These are phyloP conservation scores for Penicillium bovifimosum DNA, from an alignment of 495 filamentous ascomycete genomes.

Conservation along the genomic window DNA sequence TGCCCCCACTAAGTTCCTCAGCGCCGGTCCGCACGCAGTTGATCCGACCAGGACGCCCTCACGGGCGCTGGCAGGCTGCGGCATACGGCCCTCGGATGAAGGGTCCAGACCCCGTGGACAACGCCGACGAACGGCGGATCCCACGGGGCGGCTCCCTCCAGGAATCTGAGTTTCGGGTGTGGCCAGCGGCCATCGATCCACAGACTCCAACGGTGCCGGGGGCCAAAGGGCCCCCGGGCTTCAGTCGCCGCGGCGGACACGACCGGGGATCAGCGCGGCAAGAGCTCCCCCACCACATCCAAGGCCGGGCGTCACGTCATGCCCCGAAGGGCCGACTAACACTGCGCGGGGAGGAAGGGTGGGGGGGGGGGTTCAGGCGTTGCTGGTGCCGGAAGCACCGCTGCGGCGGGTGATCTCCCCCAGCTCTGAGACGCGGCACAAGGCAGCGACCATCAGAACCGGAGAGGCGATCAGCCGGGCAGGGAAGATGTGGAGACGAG, in stretches of 20 bases:
- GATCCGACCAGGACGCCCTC: neutral
- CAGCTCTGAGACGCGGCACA: neutral
- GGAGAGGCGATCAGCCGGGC: conserved; percentile 7
- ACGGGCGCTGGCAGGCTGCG: conserved; percentile 15
- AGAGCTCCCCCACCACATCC: neutral
- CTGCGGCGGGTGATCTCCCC: neutral
- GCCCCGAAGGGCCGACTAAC: neutral
- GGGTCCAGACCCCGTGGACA: conserved; percentile 19
- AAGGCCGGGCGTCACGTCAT: neutral
- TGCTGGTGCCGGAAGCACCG: neutral
- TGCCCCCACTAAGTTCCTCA: conserved; percentile 47
- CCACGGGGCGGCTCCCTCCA: conserved; percentile 34
- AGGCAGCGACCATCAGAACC: neutral
- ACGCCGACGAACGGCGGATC: conserved; percentile 32
- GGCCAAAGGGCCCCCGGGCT: conserved; percentile 16
- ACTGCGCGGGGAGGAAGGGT: neutral
- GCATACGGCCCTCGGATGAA: conserved; percentile 37
- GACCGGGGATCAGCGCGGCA: neutral
- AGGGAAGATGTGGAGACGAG: neutral
- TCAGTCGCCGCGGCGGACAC: conserved; percentile 9
- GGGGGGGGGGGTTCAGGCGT: neutral
- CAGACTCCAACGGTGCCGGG: conserved; percentile 42
- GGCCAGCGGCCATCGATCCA: conserved; percentile 47
- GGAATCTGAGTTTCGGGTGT: conserved; percentile 35
- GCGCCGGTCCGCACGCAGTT: conserved; percentile 31